These are phyloP conservation scores for Diplosphaera chodatii DNA, from an alignment of 139 green algal genomes.

Conservation along the genomic window DNA sequence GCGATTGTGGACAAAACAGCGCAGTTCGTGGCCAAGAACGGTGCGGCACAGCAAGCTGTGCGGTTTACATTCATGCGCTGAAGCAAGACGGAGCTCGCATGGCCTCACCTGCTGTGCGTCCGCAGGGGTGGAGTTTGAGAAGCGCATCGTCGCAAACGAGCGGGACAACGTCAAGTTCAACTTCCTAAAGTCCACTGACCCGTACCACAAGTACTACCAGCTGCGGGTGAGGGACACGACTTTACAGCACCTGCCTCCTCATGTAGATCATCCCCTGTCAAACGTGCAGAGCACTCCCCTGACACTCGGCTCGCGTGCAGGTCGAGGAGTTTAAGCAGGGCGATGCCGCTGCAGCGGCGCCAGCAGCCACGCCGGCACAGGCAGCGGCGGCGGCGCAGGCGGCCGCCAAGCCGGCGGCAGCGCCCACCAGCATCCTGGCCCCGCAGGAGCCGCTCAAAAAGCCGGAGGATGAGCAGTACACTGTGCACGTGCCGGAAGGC, in stretches of 20 bases:
- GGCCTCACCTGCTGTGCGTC: background rate
- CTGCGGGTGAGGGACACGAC: conserved; percentile 42
- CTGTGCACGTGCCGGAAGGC: conserved; percentile 82
- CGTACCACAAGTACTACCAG: conserved; percentile 96
- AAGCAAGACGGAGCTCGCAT: no score
- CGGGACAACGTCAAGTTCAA: conserved; percentile 96
- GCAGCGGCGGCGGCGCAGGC: conserved; percentile 21
- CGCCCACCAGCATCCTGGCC: conserved; percentile 10
- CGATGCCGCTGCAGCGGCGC: conserved; percentile 4
- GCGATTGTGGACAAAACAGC: conserved; percentile 98
- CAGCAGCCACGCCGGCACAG: conserved; percentile 11
- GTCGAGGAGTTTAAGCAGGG: conserved; percentile 51
- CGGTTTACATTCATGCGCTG: no score
- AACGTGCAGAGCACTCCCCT: no score
- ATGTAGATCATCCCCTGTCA: no score
- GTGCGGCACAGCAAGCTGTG: conserved; percentile 31
- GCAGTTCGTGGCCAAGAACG: conserved; percentile 93
- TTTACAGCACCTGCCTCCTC: no score
- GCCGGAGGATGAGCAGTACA: conserved; percentile 87
- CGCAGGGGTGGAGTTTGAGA: conserved; percentile 87
- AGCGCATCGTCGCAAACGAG: conserved; percentile 86
- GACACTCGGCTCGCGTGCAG: conserved; percentile 12
- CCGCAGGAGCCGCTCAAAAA: conserved; percentile 62
- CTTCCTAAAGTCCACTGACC: conserved; percentile 86
- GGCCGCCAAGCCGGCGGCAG: conserved; percentile 9